Percentiles rank a stretch among this genome's conserved stretches.
These are phyloP conservation scores for Cladosporium sp. DNA, from an alignment of 2,329 filamentous ascomycete genomes.

Conservation along the genomic window DNA sequence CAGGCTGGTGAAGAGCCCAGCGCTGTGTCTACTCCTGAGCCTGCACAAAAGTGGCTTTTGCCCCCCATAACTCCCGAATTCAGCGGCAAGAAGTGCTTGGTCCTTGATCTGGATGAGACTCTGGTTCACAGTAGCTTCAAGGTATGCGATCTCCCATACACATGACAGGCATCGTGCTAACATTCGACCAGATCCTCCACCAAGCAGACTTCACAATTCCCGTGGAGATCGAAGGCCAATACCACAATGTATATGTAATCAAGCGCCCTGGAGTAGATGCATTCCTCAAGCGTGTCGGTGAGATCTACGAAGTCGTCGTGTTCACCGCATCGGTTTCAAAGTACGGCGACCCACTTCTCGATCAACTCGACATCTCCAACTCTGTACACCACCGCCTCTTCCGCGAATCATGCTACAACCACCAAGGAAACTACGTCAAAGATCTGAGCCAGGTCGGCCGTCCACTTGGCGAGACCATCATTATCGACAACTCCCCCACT, in stretches of 20 bases:
- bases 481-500: slow-evolving; percentile 98
- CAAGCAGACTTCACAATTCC: slow-evolving; percentile 99
- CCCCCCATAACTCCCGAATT: slow-evolving; percentile 77
- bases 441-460: slow-evolving; percentile 95
- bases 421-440: slow-evolving; percentile 99
- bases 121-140: slow-evolving; percentile 99
- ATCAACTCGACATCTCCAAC: slow-evolving; percentile 94
- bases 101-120: slow-evolving; percentile 93
- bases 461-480: slow-evolving; percentile 95
- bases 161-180: background rate
- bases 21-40: slow-evolving; percentile 37
- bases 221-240: slow-evolving; percentile 97
- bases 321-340: slow-evolving; percentile 99
- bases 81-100: slow-evolving; percentile 85
- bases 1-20: slow-evolving; percentile 24
- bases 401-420: slow-evolving; percentile 98
- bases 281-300: slow-evolving; percentile 97
- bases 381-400: slow-evolving; percentile 95
- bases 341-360: slow-evolving; percentile 94
- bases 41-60: slow-evolving; percentile 66
- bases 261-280: slow-evolving; percentile 97
- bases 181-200: slow-evolving; percentile 71
- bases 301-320: slow-evolving; percentile 96
- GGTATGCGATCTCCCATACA: slow-evolving; percentile 49
- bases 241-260: slow-evolving; percentile 99